A percentile compares a stretch with the other conserved stretches of the same genome.
Evolutionary conservation across 164 flowering plant species (phyloP).

Genomic region (Umbellularia californica): DNA sequence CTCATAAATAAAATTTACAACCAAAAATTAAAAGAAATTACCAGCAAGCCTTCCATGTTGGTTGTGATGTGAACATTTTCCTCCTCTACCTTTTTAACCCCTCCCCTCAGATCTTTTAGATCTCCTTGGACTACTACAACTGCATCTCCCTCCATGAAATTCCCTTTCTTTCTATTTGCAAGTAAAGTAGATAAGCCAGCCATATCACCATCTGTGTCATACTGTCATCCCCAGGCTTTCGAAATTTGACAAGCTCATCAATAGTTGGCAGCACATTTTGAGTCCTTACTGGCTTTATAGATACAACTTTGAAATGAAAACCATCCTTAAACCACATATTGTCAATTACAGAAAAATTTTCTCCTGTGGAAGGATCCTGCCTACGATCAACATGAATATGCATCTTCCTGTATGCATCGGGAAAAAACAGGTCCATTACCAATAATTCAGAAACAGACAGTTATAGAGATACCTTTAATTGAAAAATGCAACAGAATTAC

Average conservation of each 20-base stretch:
- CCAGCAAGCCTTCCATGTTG: conserved; percentile 74
- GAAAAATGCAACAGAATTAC: conserved; percentile 26
- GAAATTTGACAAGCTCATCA: conserved; percentile 93
- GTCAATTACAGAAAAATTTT: conserved; percentile 62
- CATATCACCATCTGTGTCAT: conserved; percentile 69
- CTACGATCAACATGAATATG: conserved; percentile 78
- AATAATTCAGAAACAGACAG: background rate
- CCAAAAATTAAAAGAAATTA: conserved; percentile 15
- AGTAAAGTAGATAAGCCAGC: conserved; percentile 68
- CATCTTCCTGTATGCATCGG: conserved; percentile 50
- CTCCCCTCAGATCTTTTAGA: conserved; percentile 80
- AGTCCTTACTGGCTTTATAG: conserved; percentile 72
- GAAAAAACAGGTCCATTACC: background rate
- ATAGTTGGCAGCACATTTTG: conserved; percentile 74
- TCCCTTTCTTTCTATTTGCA: conserved; percentile 88
- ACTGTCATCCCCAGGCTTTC: conserved; percentile 68
- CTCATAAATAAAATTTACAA: background rate
- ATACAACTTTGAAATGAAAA: conserved; percentile 67
- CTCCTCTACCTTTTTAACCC: conserved; percentile 96
- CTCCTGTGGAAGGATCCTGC: conserved; percentile 64
- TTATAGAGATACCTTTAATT: background rate
- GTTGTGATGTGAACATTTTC: conserved; percentile 79
- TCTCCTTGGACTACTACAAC: conserved; percentile 90
- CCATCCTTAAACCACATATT: conserved; percentile 85
- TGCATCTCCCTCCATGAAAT: conserved; percentile 91